These are phyloP conservation scores for Candida railenensis DNA, from an alignment of 805 yeast genomes.

Conservation along the genomic window DNA sequence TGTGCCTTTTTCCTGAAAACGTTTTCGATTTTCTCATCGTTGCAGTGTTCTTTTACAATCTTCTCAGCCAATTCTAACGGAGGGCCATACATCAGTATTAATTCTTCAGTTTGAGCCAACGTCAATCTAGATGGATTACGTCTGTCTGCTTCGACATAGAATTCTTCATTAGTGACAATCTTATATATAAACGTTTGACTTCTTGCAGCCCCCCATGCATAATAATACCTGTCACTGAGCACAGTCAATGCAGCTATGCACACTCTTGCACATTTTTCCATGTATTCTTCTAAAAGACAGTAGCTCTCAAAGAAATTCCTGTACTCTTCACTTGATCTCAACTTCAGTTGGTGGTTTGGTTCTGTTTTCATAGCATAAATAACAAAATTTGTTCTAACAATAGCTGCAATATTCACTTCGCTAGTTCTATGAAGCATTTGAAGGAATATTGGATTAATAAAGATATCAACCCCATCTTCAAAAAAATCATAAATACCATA, in stretches of 20 bases:
- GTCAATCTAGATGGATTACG: constrained; percentile 5
- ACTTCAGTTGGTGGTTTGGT: constrained; percentile 3
- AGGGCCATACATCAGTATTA: constrained; percentile 10
- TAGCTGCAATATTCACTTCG: constrained; percentile 12
- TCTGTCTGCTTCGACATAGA: constrained; percentile 12
- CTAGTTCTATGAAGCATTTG: constrained; percentile 34
- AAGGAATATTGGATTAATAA: constrained; percentile 28
- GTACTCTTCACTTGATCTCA: constrained; percentile 6
- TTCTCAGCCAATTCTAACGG: constrained; percentile 2
- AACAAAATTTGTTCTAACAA: constrained; percentile 7
- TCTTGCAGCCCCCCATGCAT: constrained; percentile 60
- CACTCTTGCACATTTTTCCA: constrained; percentile 9
- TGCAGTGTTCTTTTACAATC: constrained; percentile 8
- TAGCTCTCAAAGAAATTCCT: background rate
- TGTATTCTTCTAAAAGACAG: constrained; percentile 2
- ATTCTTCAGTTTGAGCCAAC: constrained; percentile 14
- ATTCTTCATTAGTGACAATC: constrained; percentile 26
- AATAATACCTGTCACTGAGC: constrained; percentile 52
- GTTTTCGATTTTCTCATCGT: background rate
- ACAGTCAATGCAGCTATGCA: constrained; percentile 21
- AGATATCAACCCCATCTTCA: constrained; percentile 29
- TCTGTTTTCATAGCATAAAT: constrained; percentile 3
- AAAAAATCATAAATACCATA: constrained; percentile 11
- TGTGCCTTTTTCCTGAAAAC: background rate
- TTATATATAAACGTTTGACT: constrained; percentile 42